phyloP scores from a whole-genome alignment of 345 rosid genomes.

The Murraya koenigii region DNA sequence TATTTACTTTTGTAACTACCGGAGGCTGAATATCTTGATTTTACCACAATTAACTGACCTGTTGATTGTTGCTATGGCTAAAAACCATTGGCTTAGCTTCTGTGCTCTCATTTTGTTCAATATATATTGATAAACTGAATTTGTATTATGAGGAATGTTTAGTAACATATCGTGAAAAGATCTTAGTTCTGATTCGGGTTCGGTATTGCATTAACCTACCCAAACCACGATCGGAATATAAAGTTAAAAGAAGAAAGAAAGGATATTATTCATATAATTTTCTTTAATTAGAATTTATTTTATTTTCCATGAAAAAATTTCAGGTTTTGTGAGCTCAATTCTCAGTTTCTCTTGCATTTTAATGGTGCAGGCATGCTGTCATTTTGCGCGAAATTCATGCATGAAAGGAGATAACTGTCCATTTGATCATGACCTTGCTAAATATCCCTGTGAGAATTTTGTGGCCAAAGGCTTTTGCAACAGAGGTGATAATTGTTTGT shows the following conservation, averaged over 20 bases:
- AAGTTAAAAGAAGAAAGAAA: neutral
- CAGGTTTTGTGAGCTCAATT: neutral
- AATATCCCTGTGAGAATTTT: conserved; percentile 69
- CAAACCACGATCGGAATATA: neutral
- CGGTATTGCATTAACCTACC: neutral
- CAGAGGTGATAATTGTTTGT: conserved; percentile 74
- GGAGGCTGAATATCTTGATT: neutral
- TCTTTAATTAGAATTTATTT: neutral
- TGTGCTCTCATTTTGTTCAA: neutral
- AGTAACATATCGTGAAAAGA: neutral
- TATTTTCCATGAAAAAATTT: neutral
- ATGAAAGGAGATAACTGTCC: conserved; percentile 94
- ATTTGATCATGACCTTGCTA: conserved; percentile 82
- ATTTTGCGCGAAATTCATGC: conserved; percentile 78
- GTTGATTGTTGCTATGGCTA: neutral
- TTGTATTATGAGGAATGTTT: neutral
- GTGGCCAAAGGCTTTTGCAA: conserved; percentile 55
- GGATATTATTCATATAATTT: neutral
- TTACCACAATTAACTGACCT: conserved; percentile 1
- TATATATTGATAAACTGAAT: neutral
- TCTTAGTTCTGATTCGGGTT: neutral
- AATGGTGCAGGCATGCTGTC: conserved; percentile 78
- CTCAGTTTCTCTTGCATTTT: conserved; percentile 3
- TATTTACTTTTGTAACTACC: neutral
- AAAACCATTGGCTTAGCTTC: conserved; percentile 3